These are phyloP conservation scores for Rhodotorula sphaerocarpa DNA, from an alignment of 768 basidiomycete genomes.

Conservation along the genomic window DNA sequence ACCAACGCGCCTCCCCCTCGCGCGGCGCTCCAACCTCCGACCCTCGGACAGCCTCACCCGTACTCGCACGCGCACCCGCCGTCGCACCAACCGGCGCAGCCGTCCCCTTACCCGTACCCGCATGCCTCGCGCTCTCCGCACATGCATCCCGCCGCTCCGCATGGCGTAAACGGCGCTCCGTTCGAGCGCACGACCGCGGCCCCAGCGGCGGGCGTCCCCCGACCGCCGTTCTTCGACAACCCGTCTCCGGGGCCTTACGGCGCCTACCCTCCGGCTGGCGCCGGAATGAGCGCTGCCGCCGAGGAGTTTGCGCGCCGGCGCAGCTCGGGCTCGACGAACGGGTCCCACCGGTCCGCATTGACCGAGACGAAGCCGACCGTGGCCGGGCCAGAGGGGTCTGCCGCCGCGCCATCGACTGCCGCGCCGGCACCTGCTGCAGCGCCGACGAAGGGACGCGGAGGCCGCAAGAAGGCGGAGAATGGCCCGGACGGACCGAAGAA, in stretches of 20 bases:
- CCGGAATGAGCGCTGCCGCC: not conserved
- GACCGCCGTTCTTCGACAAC: constrained; percentile 19
- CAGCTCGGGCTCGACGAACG: constrained; percentile 20
- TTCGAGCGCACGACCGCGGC: not conserved
- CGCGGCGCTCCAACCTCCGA: not conserved
- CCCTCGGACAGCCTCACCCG: not conserved
- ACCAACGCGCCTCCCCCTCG: too few species aligned
- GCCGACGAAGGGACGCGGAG: constrained; percentile 17
- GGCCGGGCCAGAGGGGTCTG: not conserved
- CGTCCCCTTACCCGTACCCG: not conserved
- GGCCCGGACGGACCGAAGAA: constrained; percentile 20
- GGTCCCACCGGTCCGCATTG: not conserved
- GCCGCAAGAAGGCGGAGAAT: constrained; percentile 27
- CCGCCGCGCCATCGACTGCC: too few species aligned
- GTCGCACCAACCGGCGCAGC: not conserved
- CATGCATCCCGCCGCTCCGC: constrained; percentile 1
- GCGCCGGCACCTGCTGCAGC: not conserved
- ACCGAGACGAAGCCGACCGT: constrained; percentile 3
- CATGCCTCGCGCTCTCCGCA: not conserved
- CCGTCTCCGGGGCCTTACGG: constrained; percentile 9
- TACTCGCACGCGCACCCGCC: not conserved
- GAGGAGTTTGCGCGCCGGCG: constrained; percentile 14
- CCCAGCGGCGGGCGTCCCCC: not conserved
- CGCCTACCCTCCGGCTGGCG: constrained; percentile 2
- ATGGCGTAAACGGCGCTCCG: not conserved